Conservation (phyloP, 2,329 filamentous ascomycete genomes). For the Pestalotiopsis sp. region DNA sequence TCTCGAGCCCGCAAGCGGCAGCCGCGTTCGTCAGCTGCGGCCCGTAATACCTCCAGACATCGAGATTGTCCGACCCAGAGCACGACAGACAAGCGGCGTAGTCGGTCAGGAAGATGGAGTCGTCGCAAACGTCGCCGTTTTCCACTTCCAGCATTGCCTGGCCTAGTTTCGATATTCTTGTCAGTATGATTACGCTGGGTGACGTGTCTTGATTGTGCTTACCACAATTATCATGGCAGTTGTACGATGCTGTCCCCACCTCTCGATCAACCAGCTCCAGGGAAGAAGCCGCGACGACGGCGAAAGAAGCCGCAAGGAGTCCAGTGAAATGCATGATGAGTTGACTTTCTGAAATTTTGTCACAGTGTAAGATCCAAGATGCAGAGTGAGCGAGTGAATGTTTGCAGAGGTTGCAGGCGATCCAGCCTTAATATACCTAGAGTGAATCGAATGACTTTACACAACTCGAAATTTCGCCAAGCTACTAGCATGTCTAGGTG, state of each 20-base stretch:
- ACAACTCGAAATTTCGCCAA: not conserved
- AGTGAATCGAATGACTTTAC: not conserved
- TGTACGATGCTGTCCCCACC: constrained; percentile 43
- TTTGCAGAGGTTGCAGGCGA: not conserved
- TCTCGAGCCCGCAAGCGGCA: not conserved
- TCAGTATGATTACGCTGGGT: not conserved
- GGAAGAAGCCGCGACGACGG: not conserved
- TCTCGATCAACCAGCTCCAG: constrained; percentile 19
- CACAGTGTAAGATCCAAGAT: not conserved
- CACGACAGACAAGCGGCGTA: constrained; percentile 47
- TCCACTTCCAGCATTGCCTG: constrained; percentile 36
- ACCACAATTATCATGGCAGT: constrained; percentile 55
- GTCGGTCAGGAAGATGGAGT: constrained; percentile 39
- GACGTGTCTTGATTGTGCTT: constrained; percentile 19
- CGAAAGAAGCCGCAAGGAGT: not conserved
- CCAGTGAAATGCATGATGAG: not conserved
- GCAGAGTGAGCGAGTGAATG: not conserved
- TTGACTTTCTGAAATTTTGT: not conserved
- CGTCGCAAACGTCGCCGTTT: constrained; percentile 36
- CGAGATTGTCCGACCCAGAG: constrained; percentile 36
- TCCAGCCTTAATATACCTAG: not conserved
- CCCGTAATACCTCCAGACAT: constrained; percentile 48
- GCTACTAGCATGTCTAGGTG: not conserved
- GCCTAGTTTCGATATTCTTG: constrained; percentile 15
- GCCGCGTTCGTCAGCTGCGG: constrained; percentile 34